Evolutionary conservation across 768 basidiomycete species (phyloP), one percentile per base, ranked within the genome.

Genomic region (Lactarius akahatsu): DNA sequence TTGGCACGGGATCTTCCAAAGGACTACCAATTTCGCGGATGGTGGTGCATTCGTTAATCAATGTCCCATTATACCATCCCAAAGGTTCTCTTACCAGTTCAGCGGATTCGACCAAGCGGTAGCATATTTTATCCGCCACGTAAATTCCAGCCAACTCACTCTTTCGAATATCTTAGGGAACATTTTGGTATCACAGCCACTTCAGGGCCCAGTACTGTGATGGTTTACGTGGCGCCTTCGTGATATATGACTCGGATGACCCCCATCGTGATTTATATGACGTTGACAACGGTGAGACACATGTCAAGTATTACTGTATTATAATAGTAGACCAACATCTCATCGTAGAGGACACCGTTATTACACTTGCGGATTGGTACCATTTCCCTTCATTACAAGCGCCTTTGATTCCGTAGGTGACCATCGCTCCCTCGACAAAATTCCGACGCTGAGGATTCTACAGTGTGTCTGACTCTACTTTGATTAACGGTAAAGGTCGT

Each of bases 1-100:
- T 69, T 85, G 82, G 83, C 85, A 85, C 69, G 84, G 85, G 0
- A 67, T 85, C 47, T 77, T 73, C 54, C 83, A 84, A 70, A 68
- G 70, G 0, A 65, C 70, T 4, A 78, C 79, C 2, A 81, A 77
- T 63, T 81, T 74, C 73, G 80, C 76, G 0, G 84, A 86, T 62
- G 84, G 84, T 11, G 66, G 73, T 2, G 70, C 74, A 1, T 74
- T 72, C 26, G 73, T 81, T 3, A 78, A 69, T 16, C 82, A 84
- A 66, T 83, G 83, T 69, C 82, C 83, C 1, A 81, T 83, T 52
- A 68, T 76, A 1, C 74, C 80, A 0, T 69, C 72, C 0, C 45
- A 80, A 47, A 76, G 78, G 1, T 84, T 83, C 73, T 62, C 75
- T 26, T 83, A 83, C 68, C 55, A 75, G 9, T 80, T 85, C 71